These are phyloP conservation scores for Schizothecium vesticola DNA, from an alignment of 495 filamentous ascomycete species.

Conservation along the genomic window DNA sequence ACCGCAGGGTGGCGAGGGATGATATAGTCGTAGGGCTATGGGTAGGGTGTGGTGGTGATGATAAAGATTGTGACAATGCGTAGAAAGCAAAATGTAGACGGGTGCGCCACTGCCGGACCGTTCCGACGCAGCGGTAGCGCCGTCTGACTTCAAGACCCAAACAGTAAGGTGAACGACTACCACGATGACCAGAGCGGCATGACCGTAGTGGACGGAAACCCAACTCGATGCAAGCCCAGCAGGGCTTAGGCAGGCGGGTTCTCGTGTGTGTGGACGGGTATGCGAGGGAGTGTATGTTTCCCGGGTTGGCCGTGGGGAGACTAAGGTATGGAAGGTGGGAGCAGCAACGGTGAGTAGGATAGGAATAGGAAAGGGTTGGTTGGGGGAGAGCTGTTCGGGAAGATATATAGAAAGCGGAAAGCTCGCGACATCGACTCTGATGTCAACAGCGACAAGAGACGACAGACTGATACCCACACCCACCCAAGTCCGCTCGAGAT, in stretches of 20 bases:
- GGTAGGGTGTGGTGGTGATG: not conserved
- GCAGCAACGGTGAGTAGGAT: not conserved
- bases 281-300: not conserved
- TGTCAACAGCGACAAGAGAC: not conserved
- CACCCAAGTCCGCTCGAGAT: not conserved
- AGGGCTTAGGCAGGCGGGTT: not conserved
- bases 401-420: conserved; percentile 33
- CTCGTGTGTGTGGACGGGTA: conserved; percentile 8
- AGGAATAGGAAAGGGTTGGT: not conserved
- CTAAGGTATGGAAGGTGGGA: not conserved
- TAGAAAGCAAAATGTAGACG: conserved; percentile 2
- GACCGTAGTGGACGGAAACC: conserved; percentile 10
- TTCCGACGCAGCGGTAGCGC: not conserved
- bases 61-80: conserved; percentile 2
- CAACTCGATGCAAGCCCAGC: conserved; percentile 11
- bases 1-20: not conserved
- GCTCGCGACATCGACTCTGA: not conserved
- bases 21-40: not conserved
- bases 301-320: conserved; percentile 14
- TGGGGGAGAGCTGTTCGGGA: conserved; percentile 18
- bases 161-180: conserved; percentile 3
- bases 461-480: not conserved
- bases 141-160: not conserved
- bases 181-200: conserved; percentile 5
- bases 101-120: not conserved